Conservation (phyloP, 1,139 yeast species). For the Saccharomyces uvarum region DNA sequence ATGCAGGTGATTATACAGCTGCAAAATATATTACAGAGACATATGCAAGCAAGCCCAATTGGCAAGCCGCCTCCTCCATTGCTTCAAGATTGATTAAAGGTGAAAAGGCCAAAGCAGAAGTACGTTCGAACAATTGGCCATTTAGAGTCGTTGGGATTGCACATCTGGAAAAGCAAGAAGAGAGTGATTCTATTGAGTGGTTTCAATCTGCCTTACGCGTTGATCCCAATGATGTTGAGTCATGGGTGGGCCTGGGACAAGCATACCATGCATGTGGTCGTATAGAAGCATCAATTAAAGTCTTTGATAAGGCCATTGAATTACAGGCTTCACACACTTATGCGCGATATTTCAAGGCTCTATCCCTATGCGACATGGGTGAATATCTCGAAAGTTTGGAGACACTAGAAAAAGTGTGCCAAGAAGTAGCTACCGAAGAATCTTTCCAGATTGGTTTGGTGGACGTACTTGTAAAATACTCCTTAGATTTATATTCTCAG, state of each 20-base stretch:
- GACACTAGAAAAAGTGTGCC: conserved; percentile 39
- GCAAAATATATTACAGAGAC: conserved; percentile 66
- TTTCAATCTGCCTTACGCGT: conserved; percentile 80
- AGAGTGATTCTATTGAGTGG: conserved; percentile 75
- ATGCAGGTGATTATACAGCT: conserved; percentile 65
- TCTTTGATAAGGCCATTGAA: conserved; percentile 57
- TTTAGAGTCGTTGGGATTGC: conserved; percentile 79
- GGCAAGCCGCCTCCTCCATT: conserved; percentile 79
- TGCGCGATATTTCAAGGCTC: conserved; percentile 60
- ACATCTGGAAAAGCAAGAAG: conserved; percentile 63
- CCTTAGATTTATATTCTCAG: conserved; percentile 43
- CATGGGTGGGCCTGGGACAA: conserved; percentile 94
- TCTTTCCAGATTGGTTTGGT: conserved; percentile 53
- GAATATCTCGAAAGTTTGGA: conserved; percentile 43
- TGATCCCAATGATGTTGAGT: conserved; percentile 56
- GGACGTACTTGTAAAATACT: conserved; percentile 49
- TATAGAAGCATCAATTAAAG: conserved; percentile 77
- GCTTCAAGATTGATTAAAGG: conserved; percentile 58
- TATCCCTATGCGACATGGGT: conserved; percentile 46
- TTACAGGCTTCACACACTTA: conserved; percentile 51
- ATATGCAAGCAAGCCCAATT: conserved; percentile 59
- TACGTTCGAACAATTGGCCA: conserved; percentile 63
- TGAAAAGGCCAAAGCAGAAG: conserved; percentile 47
- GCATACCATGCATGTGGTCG: conserved; percentile 83
- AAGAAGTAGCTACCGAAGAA: conserved; percentile 42